Conservation (phyloP, 257 asterid genomes). For the Cinchona pubescens region DNA sequence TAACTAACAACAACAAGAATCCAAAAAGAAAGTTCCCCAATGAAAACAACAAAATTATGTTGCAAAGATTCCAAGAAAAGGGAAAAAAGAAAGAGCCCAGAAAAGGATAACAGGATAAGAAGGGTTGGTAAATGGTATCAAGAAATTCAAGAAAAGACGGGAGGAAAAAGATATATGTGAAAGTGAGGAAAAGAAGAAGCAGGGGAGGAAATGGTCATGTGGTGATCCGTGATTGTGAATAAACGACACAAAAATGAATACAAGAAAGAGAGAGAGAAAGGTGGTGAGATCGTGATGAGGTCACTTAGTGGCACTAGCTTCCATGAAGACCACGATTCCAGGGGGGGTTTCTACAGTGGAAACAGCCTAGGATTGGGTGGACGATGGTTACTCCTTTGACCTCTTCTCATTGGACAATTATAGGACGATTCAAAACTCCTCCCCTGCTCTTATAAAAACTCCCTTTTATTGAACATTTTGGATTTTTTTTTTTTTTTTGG, state of each 20-base stretch:
- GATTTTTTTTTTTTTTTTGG: too few species aligned
- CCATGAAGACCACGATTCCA: constrained; percentile 20
- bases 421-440: constrained; percentile 3
- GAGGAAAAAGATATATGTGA: constrained; percentile 22
- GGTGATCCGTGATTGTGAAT: constrained; percentile 71
- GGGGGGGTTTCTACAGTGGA: constrained; percentile 6
- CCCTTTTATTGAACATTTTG: too few species aligned
- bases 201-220: constrained; percentile 45
- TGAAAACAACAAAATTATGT: background rate
- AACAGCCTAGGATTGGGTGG: constrained; percentile 24
- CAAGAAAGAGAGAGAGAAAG: background rate
- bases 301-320: constrained; percentile 19
- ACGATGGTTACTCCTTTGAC: constrained; percentile 13
- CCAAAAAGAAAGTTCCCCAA: constrained; percentile 14
- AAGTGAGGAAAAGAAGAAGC: constrained; percentile 25
- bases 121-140: background rate
- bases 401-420: constrained; percentile 4
- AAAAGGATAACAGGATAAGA: constrained; percentile 26
- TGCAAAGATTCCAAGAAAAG: constrained; percentile 41
- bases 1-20: constrained; percentile 14
- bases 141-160: constrained; percentile 11
- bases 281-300: constrained; percentile 33
- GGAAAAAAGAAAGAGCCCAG: constrained; percentile 19
- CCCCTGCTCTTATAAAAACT: constrained; percentile 26
- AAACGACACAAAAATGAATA: constrained; percentile 32